These are phyloP conservation scores for Agaricus sinodeliciosus DNA, from an alignment of 768 basidiomycete genomes.

Conservation along the genomic window DNA sequence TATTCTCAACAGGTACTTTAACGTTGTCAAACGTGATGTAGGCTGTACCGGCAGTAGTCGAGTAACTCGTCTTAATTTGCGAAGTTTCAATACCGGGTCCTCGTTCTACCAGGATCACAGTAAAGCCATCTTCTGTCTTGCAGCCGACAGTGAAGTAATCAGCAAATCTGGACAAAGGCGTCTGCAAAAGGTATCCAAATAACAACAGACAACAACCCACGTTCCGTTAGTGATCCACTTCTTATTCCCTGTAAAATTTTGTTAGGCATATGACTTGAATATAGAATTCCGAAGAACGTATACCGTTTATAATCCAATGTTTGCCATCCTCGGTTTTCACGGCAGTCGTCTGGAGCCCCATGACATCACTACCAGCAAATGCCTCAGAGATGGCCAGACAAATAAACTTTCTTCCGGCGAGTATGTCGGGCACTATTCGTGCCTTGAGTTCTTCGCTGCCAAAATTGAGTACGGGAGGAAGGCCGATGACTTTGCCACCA, in stretches of 20 bases:
- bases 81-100: constrained; percentile 40
- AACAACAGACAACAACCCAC: constrained; percentile 25
- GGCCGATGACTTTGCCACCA: constrained; percentile 77
- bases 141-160: constrained; percentile 69
- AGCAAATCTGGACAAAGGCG: constrained; percentile 28
- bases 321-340: constrained; percentile 78
- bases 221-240: constrained; percentile 85
- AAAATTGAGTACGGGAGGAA: constrained; percentile 89
- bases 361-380: constrained; percentile 81
- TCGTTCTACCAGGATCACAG: constrained; percentile 73
- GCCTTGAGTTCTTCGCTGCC: constrained; percentile 57
- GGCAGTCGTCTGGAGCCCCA: constrained; percentile 72
- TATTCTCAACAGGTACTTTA: constrained; percentile 81
- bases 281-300: neutral
- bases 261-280: neutral
- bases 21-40: constrained; percentile 82
- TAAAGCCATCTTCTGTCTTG: constrained; percentile 67
- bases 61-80: constrained; percentile 68
- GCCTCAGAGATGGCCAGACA: constrained; percentile 87
- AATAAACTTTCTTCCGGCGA: constrained; percentile 77
- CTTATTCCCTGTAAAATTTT: constrained; percentile 44
- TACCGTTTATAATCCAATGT: constrained; percentile 75
- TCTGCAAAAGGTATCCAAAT: too few relatives aligned
- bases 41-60: constrained; percentile 78
- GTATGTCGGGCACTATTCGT: constrained; percentile 58